Conservation (phyloP, 768 basidiomycete genomes). For the Crepidotus variabilis region DNA sequence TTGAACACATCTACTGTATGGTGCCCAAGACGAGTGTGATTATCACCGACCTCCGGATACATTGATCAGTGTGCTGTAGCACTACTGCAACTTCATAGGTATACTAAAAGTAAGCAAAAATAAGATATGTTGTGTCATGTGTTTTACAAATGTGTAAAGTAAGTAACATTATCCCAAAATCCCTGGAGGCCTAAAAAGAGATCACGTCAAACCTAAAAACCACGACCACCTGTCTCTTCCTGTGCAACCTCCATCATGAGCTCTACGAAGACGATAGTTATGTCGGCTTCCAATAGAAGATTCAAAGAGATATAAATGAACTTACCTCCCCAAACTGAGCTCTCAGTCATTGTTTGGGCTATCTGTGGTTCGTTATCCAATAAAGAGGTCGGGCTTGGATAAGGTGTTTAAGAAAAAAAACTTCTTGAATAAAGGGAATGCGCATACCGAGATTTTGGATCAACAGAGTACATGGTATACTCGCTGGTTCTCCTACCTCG, state of each 20-base stretch:
- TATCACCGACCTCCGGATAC: too few species aligned
- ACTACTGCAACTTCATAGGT: not conserved
- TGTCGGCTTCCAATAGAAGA: not conserved
- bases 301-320: conserved; percentile 7
- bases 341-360: conserved; percentile 55
- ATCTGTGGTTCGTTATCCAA: conserved; percentile 43
- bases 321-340: conserved; percentile 73
- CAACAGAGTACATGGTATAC: conserved; percentile 54
- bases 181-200: not conserved
- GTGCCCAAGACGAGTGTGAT: too few species aligned
- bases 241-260: conserved; percentile 28
- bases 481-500: conserved; percentile 57
- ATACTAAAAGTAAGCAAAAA: not conserved
- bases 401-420: not conserved
- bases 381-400: conserved; percentile 33
- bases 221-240: conserved; percentile 16
- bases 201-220: conserved; percentile 1
- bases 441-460: conserved; percentile 48
- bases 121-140: not conserved
- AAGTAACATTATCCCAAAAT: not conserved
- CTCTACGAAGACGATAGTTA: conserved; percentile 15
- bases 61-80: too few species aligned
- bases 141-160: not conserved
- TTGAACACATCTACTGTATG: too few species aligned
- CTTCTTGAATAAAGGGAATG: not conserved